A percentile compares a stretch with the other conserved stretches of the same genome.
Conservation (phyloP, 805 yeast species). For the Vanderwaltozyma polyspora region DNA sequence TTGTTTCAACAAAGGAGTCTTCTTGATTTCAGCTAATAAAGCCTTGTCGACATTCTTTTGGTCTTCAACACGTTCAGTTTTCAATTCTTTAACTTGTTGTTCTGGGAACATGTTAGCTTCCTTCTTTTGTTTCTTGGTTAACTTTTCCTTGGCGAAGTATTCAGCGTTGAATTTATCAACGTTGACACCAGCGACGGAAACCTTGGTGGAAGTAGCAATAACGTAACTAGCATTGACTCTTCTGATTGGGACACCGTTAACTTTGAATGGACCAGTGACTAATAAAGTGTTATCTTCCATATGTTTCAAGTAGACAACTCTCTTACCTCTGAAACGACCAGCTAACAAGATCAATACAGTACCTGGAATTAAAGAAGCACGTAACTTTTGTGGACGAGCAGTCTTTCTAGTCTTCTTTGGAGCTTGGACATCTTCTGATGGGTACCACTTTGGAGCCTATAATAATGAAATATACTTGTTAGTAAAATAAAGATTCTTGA, state of each 20-base stretch:
- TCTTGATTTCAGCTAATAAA: conserved; percentile 86
- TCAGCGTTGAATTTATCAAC: conserved; percentile 85
- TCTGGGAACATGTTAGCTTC: conserved; percentile 87
- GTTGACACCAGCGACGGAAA: conserved; percentile 67
- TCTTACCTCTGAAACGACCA: conserved; percentile 99
- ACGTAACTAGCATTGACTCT: conserved; percentile 98
- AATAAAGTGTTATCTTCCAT: conserved; percentile 96
- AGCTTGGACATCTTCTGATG: conserved; percentile 81
- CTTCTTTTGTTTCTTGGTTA: conserved; percentile 69
- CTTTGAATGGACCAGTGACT: conserved; percentile 98
- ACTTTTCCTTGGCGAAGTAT: conserved; percentile 94
- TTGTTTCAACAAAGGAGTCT: conserved; percentile 93
- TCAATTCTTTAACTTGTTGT: conserved; percentile 73
- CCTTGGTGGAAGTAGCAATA: conserved; percentile 94
- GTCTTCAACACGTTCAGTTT: conserved; percentile 91
- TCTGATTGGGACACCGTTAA: conserved; percentile 99
- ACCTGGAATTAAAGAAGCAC: conserved; percentile 95
- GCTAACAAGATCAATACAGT: conserved; percentile 94
- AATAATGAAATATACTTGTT: too few relatives aligned
- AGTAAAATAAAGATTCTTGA: too few relatives aligned
- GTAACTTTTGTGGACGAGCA: conserved; percentile 85
- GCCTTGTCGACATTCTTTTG: conserved; percentile 93
- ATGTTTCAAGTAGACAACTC: conserved; percentile 95
- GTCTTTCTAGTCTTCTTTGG: conserved; percentile 86
- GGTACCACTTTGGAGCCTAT: conserved; percentile 86